These are phyloP conservation scores for Paramecium bursaria DNA, from an alignment of 73 alveolate species.

Conservation along the genomic window DNA sequence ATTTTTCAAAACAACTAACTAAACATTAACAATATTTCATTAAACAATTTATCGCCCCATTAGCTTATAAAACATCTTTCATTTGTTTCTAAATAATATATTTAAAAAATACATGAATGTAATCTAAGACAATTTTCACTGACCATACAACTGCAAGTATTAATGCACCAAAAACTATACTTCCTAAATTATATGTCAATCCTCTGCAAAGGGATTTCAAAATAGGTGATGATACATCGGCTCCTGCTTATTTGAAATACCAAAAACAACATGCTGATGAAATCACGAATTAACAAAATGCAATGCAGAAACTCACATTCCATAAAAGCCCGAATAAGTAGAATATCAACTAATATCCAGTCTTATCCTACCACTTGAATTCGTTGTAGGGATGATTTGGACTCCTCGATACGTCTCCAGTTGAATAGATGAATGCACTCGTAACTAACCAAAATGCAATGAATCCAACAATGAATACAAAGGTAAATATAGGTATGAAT, in stretches of 20 bases:
- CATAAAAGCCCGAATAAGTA: constrained; percentile 59
- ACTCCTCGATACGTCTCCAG: constrained; percentile 81
- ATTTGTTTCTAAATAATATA: constrained; percentile 62
- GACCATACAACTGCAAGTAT: constrained; percentile 90
- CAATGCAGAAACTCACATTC: constrained; percentile 76
- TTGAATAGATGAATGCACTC: constrained; percentile 83
- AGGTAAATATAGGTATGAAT: constrained; percentile 88
- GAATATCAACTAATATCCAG: constrained; percentile 24
- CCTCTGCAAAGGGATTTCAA: constrained; percentile 84
- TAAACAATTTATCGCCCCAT: constrained; percentile 80
- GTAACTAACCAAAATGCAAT: constrained; percentile 84
- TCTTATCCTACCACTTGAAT: constrained; percentile 82
- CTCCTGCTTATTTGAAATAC: constrained; percentile 91
- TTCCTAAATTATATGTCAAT: constrained; percentile 83
- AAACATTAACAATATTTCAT: constrained; percentile 86
- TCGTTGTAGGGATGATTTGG: constrained; percentile 70
- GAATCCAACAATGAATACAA: constrained; percentile 77
- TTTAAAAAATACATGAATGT: constrained; percentile 75
- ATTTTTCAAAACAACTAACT: constrained; percentile 85
- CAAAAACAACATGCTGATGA: constrained; percentile 92
- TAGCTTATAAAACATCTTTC: constrained; percentile 70
- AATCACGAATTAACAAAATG: constrained; percentile 84
- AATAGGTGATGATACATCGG: constrained; percentile 82
- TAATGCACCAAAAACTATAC: constrained; percentile 91
- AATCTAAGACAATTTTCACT: constrained; percentile 84